Evolutionary conservation across 2,329 filamentous ascomycete species (phyloP), one percentile per base, ranked within the genome.

Genomic region (Trichoderma koningiopsis): DNA sequence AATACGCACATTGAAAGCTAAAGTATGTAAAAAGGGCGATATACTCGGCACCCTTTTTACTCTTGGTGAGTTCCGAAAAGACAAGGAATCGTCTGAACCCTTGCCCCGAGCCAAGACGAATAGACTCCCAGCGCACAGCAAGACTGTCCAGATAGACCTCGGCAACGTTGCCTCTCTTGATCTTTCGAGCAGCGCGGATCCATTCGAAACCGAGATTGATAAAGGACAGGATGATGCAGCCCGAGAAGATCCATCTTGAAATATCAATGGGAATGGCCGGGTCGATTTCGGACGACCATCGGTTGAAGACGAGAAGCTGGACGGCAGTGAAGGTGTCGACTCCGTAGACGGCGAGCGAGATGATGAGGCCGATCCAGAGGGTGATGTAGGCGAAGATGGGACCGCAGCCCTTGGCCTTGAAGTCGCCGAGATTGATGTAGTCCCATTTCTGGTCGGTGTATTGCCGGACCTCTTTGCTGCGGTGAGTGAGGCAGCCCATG

Each of bases 251-350:
- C 94, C 94, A 97, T 82, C 96, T 96, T 14, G 93, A 92, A 66
- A 95, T 87, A 60, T 88, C 83, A 76, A 96, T 89, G 4, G 89
- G 87, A 72, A 98, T 91, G 52, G 88, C 86, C 1, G 94, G 94
- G 74, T 93, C 82, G 74, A 98, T 91, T 73, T 92, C 86, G 65
- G 92, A 93, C 1, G 93, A 92, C 94, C 94, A 98, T 70, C 89
- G 89, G 81, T 96, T 89, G 82, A 97, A 97, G 68, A 87, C 92
- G 62, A 99, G 87, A 52, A 99, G 85, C 72, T 97, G 96, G 81
- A 97, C 87, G 71, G 94, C 94, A 5, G 94, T 97, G 78, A 97
- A 98, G 71, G 90, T 94, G 81, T 98, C 95, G 77, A 96, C 92
- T 33, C 85, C 89, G 79, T 97, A 97, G 73, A 97, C 94, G 56